These are phyloP conservation scores for Sporisorium graminicola DNA, from an alignment of 1,284 basidiomycete species.

Conservation along the genomic window DNA sequence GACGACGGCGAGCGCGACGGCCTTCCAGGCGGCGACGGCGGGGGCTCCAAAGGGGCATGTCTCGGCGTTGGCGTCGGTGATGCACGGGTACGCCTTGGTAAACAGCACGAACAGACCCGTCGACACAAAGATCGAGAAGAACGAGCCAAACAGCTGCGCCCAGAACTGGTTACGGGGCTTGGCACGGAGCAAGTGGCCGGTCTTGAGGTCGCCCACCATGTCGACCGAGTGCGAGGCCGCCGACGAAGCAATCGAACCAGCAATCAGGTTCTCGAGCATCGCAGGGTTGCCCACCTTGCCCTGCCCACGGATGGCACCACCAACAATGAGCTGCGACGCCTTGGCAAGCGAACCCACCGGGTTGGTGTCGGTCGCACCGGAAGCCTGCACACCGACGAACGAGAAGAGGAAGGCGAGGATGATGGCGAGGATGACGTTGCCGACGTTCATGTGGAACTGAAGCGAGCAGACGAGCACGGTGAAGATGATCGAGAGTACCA, in stretches of 20 bases:
- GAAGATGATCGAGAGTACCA: constrained; percentile 74
- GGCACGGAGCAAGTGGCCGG: constrained; percentile 78
- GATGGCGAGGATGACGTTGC: constrained; percentile 72
- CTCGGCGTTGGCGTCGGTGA: constrained; percentile 70
- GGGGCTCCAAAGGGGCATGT: constrained; percentile 76
- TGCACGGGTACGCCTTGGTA: constrained; percentile 77
- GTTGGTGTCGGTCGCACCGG: constrained; percentile 66
- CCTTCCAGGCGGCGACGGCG: constrained; percentile 76
- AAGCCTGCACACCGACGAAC: constrained; percentile 76
- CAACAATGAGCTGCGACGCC: constrained; percentile 62
- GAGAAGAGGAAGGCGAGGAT: constrained; percentile 76
- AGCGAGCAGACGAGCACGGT: constrained; percentile 73
- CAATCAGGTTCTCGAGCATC: constrained; percentile 75
- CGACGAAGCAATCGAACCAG: constrained; percentile 75
- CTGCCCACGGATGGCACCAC: constrained; percentile 59
- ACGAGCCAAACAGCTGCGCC: constrained; percentile 71
- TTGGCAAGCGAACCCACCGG: constrained; percentile 59
- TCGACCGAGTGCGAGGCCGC: constrained; percentile 77
- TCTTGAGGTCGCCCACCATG: constrained; percentile 81
- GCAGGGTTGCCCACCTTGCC: constrained; percentile 73
- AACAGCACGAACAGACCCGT: constrained; percentile 61
- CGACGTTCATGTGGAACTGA: constrained; percentile 66
- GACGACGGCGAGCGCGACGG: constrained; percentile 75
- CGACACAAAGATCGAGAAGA: constrained; percentile 54
- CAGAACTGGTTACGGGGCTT: constrained; percentile 79